phyloP scores from a whole-genome alignment of 176 grass and related monocot species.

The Cenchrus fungigraminus region DNA sequence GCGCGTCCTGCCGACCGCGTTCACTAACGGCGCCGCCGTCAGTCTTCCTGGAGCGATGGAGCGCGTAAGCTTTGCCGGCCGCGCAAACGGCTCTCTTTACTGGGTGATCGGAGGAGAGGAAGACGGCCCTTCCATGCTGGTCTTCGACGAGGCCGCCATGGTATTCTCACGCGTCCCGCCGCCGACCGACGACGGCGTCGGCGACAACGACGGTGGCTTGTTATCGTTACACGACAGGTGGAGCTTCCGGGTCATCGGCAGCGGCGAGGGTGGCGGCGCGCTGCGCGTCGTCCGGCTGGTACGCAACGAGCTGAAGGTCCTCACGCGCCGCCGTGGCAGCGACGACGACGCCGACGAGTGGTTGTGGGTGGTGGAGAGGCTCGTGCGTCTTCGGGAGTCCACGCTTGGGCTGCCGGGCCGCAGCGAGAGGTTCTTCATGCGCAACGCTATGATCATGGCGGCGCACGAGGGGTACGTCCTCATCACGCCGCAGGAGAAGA shows the following conservation, averaged over 20 bases:
- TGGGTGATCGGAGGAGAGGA: not conserved
- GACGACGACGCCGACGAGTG: not conserved
- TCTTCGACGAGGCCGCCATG: constrained; percentile 15
- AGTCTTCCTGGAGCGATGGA: not conserved
- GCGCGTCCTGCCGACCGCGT: not conserved
- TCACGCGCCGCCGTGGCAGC: no score
- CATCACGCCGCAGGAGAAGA: not conserved
- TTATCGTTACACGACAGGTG: not conserved
- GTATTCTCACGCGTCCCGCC: constrained; percentile 30
- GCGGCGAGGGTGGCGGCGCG: not conserved
- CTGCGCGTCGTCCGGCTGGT: not conserved
- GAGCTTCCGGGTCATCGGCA: constrained; percentile 15
- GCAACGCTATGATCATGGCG: not conserved
- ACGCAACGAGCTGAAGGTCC: not conserved
- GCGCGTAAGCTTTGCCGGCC: not conserved
- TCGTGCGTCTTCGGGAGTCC: not conserved
- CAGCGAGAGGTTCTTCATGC: not conserved
- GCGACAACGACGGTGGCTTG: not conserved
- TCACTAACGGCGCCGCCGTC: not conserved
- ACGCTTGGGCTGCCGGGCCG: not conserved
- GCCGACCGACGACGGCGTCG: not conserved
- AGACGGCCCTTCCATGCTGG: not conserved
- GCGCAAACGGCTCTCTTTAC: not conserved
- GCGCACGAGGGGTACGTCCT: not conserved
- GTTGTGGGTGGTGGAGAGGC: not conserved